phyloP scores from a whole-genome alignment of 371 early-diverging fungal species.

The Coemansia sp. region DNA sequence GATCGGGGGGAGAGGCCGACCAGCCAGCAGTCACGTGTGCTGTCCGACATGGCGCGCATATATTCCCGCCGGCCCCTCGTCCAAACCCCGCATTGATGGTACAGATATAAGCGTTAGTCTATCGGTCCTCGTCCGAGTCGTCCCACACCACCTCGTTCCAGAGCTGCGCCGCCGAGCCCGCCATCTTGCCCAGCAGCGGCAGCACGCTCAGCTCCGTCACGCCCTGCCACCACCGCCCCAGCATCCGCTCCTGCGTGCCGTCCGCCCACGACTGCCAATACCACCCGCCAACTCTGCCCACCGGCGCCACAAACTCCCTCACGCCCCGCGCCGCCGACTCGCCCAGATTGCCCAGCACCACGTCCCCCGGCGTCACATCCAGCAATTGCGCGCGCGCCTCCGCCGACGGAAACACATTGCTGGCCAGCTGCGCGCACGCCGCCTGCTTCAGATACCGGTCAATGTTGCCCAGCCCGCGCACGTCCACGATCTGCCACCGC shows the following conservation, averaged over 20 bases:
- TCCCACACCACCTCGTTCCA: slow-evolving; percentile 1
- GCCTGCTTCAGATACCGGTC: not conserved
- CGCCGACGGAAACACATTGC: not conserved
- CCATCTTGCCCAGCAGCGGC: not conserved
- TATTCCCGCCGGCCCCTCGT: too few species aligned
- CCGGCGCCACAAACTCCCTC: not conserved
- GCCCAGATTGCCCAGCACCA: too few species aligned
- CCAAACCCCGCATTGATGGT: not conserved
- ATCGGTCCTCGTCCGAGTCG: not conserved
- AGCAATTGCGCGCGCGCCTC: not conserved
- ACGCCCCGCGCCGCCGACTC: not conserved
- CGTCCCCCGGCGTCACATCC: slow-evolving; percentile 3
- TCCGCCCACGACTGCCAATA: slow-evolving; percentile 22
- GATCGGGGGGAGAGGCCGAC: too few species aligned
- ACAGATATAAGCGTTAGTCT: not conserved
- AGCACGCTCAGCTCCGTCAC: slow-evolving; percentile 8
- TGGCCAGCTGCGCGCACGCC: not conserved
- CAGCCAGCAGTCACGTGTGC: too few species aligned
- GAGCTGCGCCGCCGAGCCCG: not conserved
- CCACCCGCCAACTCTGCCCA: not conserved
- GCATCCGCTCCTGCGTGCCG: slow-evolving; percentile 12
- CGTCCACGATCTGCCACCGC: slow-evolving; percentile 9
- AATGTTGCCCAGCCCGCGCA: slow-evolving; percentile 15
- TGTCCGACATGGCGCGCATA: too few species aligned
- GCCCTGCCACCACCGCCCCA: slow-evolving; percentile 22